Evolutionary conservation across 768 basidiomycete genomes (phyloP), one percentile per base, ranked within the genome.

Genomic region (Phylloporus sp.): DNA sequence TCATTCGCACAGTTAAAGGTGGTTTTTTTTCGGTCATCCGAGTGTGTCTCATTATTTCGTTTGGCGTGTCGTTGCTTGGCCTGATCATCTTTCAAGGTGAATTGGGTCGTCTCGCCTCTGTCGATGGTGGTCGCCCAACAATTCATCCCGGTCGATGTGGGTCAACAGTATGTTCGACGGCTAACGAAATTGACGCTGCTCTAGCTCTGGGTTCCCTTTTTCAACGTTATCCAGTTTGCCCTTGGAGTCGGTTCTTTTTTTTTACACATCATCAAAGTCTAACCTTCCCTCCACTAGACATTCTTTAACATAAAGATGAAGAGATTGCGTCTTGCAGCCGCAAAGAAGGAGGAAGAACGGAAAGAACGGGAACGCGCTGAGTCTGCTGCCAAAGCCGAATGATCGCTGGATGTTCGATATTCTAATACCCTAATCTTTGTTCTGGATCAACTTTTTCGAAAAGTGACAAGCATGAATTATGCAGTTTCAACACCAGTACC

Each of bases 171-270:
- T 34, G 38, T 15, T 26, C 31, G 28, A 40, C 31, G 20, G 13
- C 9, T 6, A 40, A 28, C 39, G 18, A 44, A 39, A 26, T 55
- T 50, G 21, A 55, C 27, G 14, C 29, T 20, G n/a, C 27, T 38
- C 14, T 53, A 89, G 85, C 73, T 90, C 35, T 91, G 90, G 90
- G 86, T 87, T 0, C 86, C 86, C 9, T 94, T 87, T 71, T 92
- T 93, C 76, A 90, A 83, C 63, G 56, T 77, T 28, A 70, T 93
- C 33, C 80, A 82, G 62, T 90, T 93, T 62, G 63, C 79, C 18
- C 72, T 89, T 11, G 89, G 89, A 18, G 89, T 90, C 59, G 57
- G 85, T 45, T 26, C 13, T 15, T 39, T 24, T 55, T 41, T 13
- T 32, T 53, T 49, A 45, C 5, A 26, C 31, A 37, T 17, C 9